These are phyloP conservation scores for Pneumocystis carinii DNA, from an alignment of 1,139 yeast species.

Conservation along the genomic window DNA sequence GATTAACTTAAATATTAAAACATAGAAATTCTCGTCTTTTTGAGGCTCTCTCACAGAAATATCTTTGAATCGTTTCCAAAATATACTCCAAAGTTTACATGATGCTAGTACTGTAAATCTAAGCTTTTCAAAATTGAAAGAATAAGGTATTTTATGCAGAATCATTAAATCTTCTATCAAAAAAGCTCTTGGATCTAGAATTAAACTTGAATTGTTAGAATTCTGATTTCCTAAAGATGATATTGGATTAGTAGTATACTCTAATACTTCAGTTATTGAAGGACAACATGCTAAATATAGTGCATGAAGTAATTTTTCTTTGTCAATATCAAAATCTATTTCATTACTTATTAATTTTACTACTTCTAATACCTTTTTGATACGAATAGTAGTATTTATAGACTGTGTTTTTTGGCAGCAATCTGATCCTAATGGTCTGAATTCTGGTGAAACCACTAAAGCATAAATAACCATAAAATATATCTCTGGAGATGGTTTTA, in stretches of 20 bases:
- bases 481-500: background rate
- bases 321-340: background rate
- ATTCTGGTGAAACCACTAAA: background rate
- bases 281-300: background rate
- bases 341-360: background rate
- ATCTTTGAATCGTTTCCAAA: background rate
- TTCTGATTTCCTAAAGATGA: background rate
- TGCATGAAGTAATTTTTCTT: background rate
- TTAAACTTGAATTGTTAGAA: background rate
- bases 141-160: background rate
- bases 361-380: background rate
- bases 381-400: background rate
- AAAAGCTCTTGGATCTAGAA: background rate
- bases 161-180: background rate
- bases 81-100: background rate
- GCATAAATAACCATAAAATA: background rate
- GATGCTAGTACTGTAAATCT: background rate
- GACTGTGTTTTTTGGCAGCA: background rate
- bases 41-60: background rate
- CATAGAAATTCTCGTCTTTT: background rate
- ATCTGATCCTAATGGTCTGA: background rate
- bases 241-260: background rate
- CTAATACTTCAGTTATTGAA: background rate
- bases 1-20: background rate
- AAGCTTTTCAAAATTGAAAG: background rate